These are phyloP conservation scores for Starmerella ratchasimensis DNA, from an alignment of 805 yeast genomes.

Conservation along the genomic window DNA sequence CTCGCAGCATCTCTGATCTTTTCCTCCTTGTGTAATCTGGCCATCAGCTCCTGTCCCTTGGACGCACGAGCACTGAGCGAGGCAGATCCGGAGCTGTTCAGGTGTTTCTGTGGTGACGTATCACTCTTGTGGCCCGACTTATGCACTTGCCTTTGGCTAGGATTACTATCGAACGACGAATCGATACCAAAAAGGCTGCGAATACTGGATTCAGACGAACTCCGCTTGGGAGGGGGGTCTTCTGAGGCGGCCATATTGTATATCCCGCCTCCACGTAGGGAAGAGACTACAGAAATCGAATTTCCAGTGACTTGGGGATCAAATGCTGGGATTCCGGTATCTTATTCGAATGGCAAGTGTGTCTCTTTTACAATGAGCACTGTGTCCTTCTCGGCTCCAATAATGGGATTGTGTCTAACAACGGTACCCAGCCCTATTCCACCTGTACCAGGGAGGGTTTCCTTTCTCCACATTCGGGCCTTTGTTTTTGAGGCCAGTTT, in stretches of 20 bases:
- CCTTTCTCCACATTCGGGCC: no score
- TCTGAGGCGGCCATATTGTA: background rate
- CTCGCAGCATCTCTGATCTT: conserved; percentile 29
- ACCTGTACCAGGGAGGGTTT: no score
- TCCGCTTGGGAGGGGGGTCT: background rate
- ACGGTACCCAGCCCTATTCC: no score
- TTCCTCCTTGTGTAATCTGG: conserved; percentile 27
- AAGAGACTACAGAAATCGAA: no score
- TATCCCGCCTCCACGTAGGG: no score
- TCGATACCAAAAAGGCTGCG: background rate
- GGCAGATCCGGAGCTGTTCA: background rate
- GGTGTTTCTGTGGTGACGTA: conserved; percentile 3
- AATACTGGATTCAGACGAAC: background rate
- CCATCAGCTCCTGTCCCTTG: conserved; percentile 18
- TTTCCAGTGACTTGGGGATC: no score
- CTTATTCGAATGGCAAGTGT: no score
- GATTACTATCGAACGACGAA: background rate
- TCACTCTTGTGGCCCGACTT: background rate
- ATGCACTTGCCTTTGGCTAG: background rate
- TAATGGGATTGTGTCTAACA: no score
- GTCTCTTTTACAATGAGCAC: no score
- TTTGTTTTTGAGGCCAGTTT: no score
- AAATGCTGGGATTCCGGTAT: no score
- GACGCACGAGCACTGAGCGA: background rate
- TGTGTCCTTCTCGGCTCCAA: no score